Evolutionary conservation across 192 early-diverging fungal species (phyloP).

Genomic region (Entomortierella chlamydospora): DNA sequence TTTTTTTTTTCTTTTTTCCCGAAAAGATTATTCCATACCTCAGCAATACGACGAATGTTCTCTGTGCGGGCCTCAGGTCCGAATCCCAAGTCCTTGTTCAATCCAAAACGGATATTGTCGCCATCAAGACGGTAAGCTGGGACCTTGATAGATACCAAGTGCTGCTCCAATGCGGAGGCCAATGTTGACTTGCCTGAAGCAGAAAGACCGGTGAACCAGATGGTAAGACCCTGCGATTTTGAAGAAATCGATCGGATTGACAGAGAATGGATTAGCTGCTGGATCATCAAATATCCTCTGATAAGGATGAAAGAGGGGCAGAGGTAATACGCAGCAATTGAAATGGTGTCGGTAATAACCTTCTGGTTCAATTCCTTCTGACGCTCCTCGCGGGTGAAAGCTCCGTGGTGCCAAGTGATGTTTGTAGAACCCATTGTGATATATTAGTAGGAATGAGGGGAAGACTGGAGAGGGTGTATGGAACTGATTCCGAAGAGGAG

Average conservation of each 20-base stretch:
- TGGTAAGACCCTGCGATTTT: conserved; percentile 74
- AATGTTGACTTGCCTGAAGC: conserved; percentile 95
- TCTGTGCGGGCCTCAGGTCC: conserved; percentile 91
- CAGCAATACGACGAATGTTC: conserved; percentile 95
- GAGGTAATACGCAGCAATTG: background rate
- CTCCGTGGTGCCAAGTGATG: conserved; percentile 91
- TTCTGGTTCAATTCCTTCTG: conserved; percentile 75
- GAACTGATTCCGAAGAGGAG: background rate
- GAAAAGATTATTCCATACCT: conserved; percentile 56
- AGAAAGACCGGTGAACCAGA: conserved; percentile 97
- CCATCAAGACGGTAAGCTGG: conserved; percentile 94
- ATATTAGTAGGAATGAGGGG: background rate
- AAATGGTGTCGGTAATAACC: conserved; percentile 33
- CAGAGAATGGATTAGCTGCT: conserved; percentile 5
- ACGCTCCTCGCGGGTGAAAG: conserved; percentile 80
- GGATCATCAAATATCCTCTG: no score
- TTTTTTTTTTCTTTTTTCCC: no score
- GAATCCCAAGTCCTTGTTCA: conserved; percentile 96
- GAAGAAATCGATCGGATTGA: background rate
- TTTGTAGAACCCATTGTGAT: conserved; percentile 71
- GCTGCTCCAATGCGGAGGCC: conserved; percentile 90
- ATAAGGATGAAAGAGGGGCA: no score
- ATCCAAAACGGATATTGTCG: conserved; percentile 97
- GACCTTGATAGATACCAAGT: conserved; percentile 78
- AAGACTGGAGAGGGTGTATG: background rate